phyloP scores from a whole-genome alignment of 371 early-diverging fungal species.

The Apophysomyces variabilis region DNA sequence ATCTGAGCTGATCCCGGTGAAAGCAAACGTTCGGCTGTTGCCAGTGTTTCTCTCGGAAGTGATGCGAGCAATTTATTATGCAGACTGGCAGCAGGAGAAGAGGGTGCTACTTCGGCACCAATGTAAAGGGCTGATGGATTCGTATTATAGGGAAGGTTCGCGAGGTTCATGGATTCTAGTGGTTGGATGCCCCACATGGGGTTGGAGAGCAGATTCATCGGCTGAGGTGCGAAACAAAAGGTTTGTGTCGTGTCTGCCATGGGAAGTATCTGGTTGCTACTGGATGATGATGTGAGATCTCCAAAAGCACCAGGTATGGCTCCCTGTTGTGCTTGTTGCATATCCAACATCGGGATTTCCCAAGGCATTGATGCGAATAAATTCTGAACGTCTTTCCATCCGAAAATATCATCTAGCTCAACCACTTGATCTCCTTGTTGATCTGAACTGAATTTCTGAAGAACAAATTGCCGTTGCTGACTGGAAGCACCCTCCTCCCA shows the following conservation, averaged over 20 bases:
- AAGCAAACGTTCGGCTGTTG: conserved; percentile 36
- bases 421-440: conserved; percentile 51
- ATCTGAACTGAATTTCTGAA: conserved; percentile 52
- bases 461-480: conserved; percentile 24
- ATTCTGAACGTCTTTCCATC: conserved; percentile 11
- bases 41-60: conserved; percentile 39
- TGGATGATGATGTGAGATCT: background rate
- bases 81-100: conserved; percentile 33
- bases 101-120: conserved; percentile 30
- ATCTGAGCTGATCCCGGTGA: conserved; percentile 20
- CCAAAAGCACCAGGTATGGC: background rate
- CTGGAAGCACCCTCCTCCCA: conserved; percentile 7
- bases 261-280: background rate
- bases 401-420: conserved; percentile 49
- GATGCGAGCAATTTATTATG: conserved; percentile 38
- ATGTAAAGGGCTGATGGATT: conserved; percentile 26
- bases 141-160: background rate
- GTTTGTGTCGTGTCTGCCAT: background rate
- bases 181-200: background rate
- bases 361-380: background rate
- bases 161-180: background rate
- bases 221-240: background rate
- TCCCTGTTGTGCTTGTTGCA: background rate
- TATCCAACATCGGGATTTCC: background rate
- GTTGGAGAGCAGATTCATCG: background rate